Conservation (phyloP, 208 protist species). For the Trypanosoma brucei region DNA sequence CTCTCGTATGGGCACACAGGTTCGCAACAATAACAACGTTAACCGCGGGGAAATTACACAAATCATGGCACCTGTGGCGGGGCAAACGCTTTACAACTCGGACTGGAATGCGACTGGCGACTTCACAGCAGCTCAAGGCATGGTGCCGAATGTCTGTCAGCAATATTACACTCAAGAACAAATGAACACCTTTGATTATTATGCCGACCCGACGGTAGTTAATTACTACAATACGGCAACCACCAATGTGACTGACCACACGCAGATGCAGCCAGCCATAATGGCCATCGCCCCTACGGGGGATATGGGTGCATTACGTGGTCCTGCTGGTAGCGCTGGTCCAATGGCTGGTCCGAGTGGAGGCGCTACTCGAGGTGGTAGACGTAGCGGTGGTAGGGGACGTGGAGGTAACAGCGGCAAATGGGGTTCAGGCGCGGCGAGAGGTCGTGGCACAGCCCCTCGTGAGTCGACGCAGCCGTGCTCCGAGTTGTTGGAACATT, state of each 20-base stretch:
- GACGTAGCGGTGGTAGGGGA: conserved; percentile 26
- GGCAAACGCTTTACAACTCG: conserved; percentile 10
- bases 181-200: conserved; percentile 59
- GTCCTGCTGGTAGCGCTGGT: conserved; percentile 11
- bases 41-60: conserved; percentile 6
- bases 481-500: conserved; percentile 64
- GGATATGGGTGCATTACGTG: conserved; percentile 12
- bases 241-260: conserved; percentile 2
- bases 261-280: conserved; percentile 22
- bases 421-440: conserved; percentile 3
- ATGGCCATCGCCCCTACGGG: conserved; percentile 12
- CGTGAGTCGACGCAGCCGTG: conserved; percentile 31
- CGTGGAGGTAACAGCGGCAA: conserved; percentile 22
- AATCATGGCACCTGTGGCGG: conserved; percentile 4
- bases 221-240: conserved; percentile 21
- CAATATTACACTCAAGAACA: conserved; percentile 89
- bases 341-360: not conserved
- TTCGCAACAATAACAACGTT: conserved; percentile 6
- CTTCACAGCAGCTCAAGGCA: conserved; percentile 12
- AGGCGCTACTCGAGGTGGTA: conserved; percentile 13
- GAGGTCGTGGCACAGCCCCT: conserved; percentile 15
- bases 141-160: conserved; percentile 39
- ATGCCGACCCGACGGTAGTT: conserved; percentile 24
- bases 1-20: conserved; percentile 39
- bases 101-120: conserved; percentile 11